phyloP scores from a whole-genome alignment of 2,329 filamentous ascomycete genomes.

The Microcera coccophila region DNA sequence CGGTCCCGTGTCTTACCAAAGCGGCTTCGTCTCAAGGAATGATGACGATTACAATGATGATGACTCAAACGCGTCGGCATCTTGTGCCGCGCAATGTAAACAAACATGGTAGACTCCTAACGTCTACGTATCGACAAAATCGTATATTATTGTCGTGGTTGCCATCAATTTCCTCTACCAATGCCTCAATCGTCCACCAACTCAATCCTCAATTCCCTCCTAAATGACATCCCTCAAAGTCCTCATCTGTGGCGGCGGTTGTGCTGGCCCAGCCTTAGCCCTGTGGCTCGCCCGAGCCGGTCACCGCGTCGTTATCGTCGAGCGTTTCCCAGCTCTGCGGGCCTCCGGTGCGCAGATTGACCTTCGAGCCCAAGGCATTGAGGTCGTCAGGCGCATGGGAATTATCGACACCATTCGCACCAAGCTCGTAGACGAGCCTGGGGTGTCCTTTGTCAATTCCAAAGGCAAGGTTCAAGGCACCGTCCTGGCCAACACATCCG shows the following conservation, averaged over 20 bases:
- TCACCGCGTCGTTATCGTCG: conserved; percentile 39
- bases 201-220: not conserved
- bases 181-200: too few species aligned
- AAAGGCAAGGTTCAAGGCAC: not conserved
- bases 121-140: too few species aligned
- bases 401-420: conserved; percentile 21
- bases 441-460: not conserved
- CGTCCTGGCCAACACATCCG: not conserved
- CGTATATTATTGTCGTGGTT: too few species aligned
- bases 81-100: too few species aligned
- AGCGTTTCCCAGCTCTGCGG: conserved; percentile 35
- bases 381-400: conserved; percentile 35
- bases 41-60: too few species aligned
- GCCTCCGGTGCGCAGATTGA: conserved; percentile 41
- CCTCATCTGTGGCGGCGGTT: not conserved
- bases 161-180: too few species aligned
- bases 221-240: not conserved
- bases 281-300: not conserved
- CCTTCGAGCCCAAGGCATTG: conserved; percentile 37
- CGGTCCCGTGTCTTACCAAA: too few species aligned
- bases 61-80: too few species aligned
- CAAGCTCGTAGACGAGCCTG: not conserved
- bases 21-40: too few species aligned
- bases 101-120: too few species aligned
- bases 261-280: not conserved